These are phyloP conservation scores for Microdochium bolleyi DNA, from an alignment of 2,329 filamentous ascomycete genomes.

Conservation along the genomic window DNA sequence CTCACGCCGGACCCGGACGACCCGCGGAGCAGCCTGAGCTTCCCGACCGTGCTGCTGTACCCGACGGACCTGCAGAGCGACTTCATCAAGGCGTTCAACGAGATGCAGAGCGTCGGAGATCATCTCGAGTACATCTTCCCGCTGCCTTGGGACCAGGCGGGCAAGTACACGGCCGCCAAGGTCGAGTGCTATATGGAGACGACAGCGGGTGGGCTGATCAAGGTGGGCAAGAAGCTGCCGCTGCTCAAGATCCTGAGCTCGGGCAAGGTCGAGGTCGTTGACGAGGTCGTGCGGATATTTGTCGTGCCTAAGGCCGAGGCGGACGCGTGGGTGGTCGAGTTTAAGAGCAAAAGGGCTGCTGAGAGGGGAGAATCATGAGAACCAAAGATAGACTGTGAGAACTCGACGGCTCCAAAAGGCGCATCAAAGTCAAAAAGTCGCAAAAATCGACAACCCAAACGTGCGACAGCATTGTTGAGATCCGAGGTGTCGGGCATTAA, in stretches of 20 bases:
- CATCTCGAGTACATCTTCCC: slow-evolving; percentile 84
- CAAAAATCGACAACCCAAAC: too few relatives aligned
- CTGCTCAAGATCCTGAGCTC: slow-evolving; percentile 66
- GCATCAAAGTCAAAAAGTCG: not conserved
- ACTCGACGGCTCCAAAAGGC: too few relatives aligned
- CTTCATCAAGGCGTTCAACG: slow-evolving; percentile 81
- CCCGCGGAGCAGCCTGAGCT: slow-evolving; percentile 60
- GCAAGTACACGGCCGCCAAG: slow-evolving; percentile 54
- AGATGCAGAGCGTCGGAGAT: slow-evolving; percentile 65
- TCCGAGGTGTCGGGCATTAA: too few relatives aligned
- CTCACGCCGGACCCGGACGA: slow-evolving; percentile 68
- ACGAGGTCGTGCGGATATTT: slow-evolving; percentile 76
- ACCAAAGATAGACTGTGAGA: not conserved
- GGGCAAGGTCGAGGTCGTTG: slow-evolving; percentile 79
- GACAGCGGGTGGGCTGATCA: slow-evolving; percentile 67
- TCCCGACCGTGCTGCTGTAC: slow-evolving; percentile 81
- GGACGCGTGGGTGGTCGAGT: slow-evolving; percentile 71
- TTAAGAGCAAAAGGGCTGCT: slow-evolving; percentile 64
- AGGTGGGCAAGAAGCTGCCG: slow-evolving; percentile 78
- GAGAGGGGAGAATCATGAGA: slow-evolving; percentile 21
- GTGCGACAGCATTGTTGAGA: too few relatives aligned
- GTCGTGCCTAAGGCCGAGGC: slow-evolving; percentile 68
- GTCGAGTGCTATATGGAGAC: slow-evolving; percentile 94
- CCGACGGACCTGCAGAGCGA: slow-evolving; percentile 76
- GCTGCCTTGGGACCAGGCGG: slow-evolving; percentile 70